Percentiles rank a stretch among this genome's conserved stretches.
phyloP scores from a whole-genome alignment of 495 filamentous ascomycete genomes.

The Neurospora africana region DNA sequence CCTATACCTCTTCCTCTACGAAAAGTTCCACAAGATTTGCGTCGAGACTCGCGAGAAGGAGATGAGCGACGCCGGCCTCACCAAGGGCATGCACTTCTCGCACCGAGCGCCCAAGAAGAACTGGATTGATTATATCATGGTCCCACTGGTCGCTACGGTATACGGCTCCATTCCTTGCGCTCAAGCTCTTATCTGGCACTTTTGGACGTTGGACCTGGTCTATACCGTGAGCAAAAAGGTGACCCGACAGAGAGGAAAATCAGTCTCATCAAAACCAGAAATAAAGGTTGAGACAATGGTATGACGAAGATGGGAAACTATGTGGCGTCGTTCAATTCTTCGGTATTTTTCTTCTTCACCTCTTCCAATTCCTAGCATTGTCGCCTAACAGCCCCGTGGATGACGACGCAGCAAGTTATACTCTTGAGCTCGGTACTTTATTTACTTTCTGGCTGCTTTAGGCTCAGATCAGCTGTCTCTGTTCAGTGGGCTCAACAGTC shows the following conservation, averaged over 20 bases:
- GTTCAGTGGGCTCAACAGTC: background rate
- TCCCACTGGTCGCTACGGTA: constrained; percentile 49
- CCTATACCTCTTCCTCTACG: constrained; percentile 50
- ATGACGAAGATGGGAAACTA: constrained; percentile 15
- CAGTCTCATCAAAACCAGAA: constrained; percentile 5
- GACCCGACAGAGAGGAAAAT: constrained; percentile 36
- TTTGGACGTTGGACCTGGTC: constrained; percentile 54
- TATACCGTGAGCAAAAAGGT: constrained; percentile 60
- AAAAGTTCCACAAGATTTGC: constrained; percentile 49
- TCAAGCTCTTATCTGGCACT: constrained; percentile 54
- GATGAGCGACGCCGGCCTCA: constrained; percentile 50
- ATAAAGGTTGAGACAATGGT: constrained; percentile 29
- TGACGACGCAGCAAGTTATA: background rate
- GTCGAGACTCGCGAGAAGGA: constrained; percentile 47
- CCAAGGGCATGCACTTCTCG: constrained; percentile 49
- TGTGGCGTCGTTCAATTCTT: background rate
- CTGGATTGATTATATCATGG: constrained; percentile 45
- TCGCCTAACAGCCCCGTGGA: constrained; percentile 2
- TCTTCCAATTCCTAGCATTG: constrained; percentile 4
- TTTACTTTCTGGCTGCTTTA: background rate
- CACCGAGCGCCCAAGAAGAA: constrained; percentile 41
- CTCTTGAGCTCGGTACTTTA: background rate
- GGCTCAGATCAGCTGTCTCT: constrained; percentile 3
- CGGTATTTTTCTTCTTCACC: background rate
- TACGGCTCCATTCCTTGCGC: constrained; percentile 52